Conservation (phyloP, 176 grass and related monocot genomes). For the Aegilops bicornis region DNA sequence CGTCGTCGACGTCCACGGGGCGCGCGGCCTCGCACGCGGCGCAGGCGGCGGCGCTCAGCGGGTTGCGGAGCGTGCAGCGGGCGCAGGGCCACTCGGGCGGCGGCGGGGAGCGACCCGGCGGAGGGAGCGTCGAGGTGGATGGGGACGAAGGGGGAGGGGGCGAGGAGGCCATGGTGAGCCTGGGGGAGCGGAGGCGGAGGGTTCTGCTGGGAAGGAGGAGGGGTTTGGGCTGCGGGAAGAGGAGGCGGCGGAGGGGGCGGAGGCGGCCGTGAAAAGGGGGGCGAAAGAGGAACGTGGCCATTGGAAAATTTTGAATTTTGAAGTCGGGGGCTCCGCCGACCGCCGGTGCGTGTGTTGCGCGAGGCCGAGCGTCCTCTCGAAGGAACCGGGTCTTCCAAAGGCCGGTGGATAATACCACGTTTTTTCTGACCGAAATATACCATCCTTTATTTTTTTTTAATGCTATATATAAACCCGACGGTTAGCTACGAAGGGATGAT, state of each 20-base stretch:
- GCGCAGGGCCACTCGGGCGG: conserved; percentile 42
- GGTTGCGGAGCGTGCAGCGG: conserved; percentile 61
- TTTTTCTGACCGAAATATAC: too few relatives aligned
- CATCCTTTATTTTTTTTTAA: too few relatives aligned
- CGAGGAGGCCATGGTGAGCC: background rate
- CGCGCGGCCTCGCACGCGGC: conserved; percentile 37
- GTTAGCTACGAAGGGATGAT: too few relatives aligned
- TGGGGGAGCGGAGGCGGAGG: background rate
- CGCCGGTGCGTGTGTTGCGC: too few relatives aligned
- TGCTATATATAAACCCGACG: too few relatives aligned
- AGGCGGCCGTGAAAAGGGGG: background rate
- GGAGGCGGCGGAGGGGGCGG: background rate
- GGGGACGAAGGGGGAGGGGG: background rate
- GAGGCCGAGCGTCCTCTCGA: too few relatives aligned
- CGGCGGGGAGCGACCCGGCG: background rate
- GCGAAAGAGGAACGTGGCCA: too few relatives aligned
- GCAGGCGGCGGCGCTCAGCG: conserved; percentile 24
- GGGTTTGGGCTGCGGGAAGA: background rate
- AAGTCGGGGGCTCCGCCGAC: too few relatives aligned
- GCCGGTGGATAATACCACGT: too few relatives aligned
- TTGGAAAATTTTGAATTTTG: too few relatives aligned
- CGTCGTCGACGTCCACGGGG: conserved; percentile 31
- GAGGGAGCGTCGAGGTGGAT: background rate
- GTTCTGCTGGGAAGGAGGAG: background rate
- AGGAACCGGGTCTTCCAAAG: too few relatives aligned